Evolutionary conservation across 257 asterid species (phyloP).

Genomic region (Lycium barbarum): DNA sequence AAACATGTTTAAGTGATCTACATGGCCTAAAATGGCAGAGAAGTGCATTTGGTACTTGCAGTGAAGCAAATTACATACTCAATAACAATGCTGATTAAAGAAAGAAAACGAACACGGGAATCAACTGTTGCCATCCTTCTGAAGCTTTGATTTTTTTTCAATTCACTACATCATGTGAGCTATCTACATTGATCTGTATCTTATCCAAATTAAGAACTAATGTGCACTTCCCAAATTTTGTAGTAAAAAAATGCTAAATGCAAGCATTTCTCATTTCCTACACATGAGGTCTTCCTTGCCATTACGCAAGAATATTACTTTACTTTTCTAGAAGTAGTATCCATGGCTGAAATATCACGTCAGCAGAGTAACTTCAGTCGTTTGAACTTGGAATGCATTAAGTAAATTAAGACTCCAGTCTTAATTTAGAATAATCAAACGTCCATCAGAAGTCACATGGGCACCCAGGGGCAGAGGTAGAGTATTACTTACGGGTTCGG

Average conservation of each 20-base stretch:
- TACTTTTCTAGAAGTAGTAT: too few relatives aligned
- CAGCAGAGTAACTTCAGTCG: not conserved
- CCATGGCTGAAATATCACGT: not conserved
- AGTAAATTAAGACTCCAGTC: not conserved
- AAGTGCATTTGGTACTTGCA: not conserved
- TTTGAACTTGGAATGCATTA: not conserved
- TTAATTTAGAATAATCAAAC: not conserved
- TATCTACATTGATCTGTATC: constrained; percentile 18
- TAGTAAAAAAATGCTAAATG: not conserved
- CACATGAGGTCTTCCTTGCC: not conserved
- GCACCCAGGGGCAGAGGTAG: not conserved
- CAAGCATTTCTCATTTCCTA: not conserved
- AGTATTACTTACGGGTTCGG: too few relatives aligned
- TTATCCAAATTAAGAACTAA: not conserved
- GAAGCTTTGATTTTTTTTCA: not conserved
- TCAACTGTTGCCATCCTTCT: not conserved
- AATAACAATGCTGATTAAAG: not conserved
- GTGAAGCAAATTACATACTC: constrained; percentile 26
- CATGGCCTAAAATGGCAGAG: not conserved
- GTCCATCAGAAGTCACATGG: not conserved
- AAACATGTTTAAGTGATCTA: not conserved
- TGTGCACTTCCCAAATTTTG: not conserved
- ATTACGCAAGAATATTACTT: not conserved
- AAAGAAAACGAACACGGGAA: not conserved
- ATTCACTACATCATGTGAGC: not conserved